Conservation (phyloP, 2,329 filamentous ascomycete species). For the Pseudogymnoascus sp. region DNA sequence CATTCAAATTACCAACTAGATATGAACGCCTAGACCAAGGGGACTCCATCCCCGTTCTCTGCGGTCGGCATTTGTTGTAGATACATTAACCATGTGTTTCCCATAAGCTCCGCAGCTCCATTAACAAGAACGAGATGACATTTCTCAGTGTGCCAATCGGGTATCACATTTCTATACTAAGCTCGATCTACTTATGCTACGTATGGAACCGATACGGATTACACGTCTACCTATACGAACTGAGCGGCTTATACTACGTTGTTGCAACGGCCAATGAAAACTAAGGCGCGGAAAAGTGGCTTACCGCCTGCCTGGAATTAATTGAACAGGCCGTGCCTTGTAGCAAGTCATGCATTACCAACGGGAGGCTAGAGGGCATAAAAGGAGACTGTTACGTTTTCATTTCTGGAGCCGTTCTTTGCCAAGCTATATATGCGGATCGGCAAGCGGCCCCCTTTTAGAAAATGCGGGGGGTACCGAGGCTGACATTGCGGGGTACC, state of each 20-base stretch:
- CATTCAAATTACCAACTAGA: background rate
- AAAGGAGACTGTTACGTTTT: background rate
- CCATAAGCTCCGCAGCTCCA: background rate
- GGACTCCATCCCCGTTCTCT: background rate
- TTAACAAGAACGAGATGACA: background rate
- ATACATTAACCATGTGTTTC: background rate
- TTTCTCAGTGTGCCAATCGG: background rate
- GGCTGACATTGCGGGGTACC: slow-evolving; percentile 3
- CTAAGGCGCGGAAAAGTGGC: background rate
- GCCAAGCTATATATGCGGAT: background rate
- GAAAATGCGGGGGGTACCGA: slow-evolving; percentile 4
- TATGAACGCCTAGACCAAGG: background rate
- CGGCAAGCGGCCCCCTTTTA: background rate
- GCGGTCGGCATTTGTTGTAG: background rate
- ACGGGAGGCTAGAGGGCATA: background rate
- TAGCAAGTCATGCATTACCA: background rate
- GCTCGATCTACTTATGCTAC: background rate
- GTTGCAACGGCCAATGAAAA: background rate
- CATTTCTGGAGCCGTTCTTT: background rate
- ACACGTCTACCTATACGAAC: background rate
- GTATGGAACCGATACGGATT: background rate
- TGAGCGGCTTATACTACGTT: background rate
- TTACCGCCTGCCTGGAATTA: background rate
- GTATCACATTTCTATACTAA: background rate
- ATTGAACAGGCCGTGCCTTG: background rate